Conservation (phyloP, 2,329 filamentous ascomycete species). For the Aciculosporium take region DNA sequence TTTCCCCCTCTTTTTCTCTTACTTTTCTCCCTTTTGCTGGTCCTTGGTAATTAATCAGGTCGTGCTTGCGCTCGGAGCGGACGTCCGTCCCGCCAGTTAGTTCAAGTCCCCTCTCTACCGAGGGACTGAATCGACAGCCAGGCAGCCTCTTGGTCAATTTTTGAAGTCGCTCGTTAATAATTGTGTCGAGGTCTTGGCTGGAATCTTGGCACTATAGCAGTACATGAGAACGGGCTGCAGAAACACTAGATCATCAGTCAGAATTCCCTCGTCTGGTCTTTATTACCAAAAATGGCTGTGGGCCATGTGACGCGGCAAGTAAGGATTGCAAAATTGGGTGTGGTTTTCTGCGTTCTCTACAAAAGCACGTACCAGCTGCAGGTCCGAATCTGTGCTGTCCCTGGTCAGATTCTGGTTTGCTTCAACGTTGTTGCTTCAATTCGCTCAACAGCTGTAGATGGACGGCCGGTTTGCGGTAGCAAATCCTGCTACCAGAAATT, state of each 20-base stretch:
- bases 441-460: neutral
- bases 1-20: neutral
- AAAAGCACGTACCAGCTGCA: slow-evolving; percentile 5
- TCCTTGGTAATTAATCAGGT: neutral
- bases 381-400: slow-evolving; percentile 2
- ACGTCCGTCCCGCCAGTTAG: slow-evolving; percentile 4
- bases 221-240: neutral
- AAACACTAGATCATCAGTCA: slow-evolving; percentile 3
- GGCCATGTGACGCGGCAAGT: slow-evolving; percentile 2
- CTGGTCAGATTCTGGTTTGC: neutral
- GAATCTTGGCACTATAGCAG: neutral
- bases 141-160: neutral
- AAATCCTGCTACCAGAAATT: neutral
- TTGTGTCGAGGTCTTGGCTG: neutral
- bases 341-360: slow-evolving; percentile 1
- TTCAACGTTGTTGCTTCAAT: neutral
- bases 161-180: neutral
- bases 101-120: neutral
- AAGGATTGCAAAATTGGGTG: neutral
- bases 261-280: neutral
- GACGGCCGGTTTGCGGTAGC: neutral
- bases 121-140: neutral
- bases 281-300: neutral
- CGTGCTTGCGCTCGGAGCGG: neutral
- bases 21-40: neutral